These are phyloP conservation scores for Pseudocercospora pini-densiflorae DNA, from an alignment of 2,329 filamentous ascomycete species.

Conservation along the genomic window DNA sequence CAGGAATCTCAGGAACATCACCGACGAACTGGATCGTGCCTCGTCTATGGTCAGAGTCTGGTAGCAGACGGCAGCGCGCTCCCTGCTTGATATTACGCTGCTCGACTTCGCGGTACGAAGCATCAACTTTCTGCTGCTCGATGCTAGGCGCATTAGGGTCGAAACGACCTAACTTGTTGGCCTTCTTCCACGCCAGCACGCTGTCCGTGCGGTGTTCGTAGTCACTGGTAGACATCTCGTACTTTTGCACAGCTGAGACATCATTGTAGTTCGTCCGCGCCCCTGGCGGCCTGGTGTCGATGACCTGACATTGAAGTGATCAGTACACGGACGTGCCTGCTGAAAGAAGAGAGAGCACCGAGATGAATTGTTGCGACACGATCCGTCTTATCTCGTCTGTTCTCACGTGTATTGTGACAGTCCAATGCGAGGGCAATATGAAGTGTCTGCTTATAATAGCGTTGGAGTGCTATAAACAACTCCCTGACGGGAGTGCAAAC, in stretches of 20 bases:
- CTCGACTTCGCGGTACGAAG: slow-evolving; percentile 70
- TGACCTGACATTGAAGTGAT: slow-evolving; percentile 60
- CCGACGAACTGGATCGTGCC: slow-evolving; percentile 75
- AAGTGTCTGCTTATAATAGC: neutral
- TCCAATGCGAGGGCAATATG: neutral
- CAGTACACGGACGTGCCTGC: slow-evolving; percentile 13
- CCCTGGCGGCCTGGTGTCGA: slow-evolving; percentile 76
- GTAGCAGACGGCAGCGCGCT: slow-evolving; percentile 52
- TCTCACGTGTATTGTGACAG: neutral
- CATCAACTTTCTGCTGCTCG: slow-evolving; percentile 72
- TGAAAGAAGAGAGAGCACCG: neutral
- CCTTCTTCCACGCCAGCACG: slow-evolving; percentile 93
- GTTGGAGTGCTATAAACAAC: slow-evolving; percentile 12
- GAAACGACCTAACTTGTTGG: slow-evolving; percentile 94
- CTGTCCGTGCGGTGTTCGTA: slow-evolving; percentile 87
- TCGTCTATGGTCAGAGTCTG: slow-evolving; percentile 69
- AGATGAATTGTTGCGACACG: neutral
- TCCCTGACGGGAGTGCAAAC: neutral
- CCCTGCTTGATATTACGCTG: slow-evolving; percentile 58
- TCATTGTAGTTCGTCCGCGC: slow-evolving; percentile 82
- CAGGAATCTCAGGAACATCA: slow-evolving; percentile 72
- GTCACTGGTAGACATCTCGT: slow-evolving; percentile 80
- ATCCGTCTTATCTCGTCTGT: neutral
- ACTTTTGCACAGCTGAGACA: slow-evolving; percentile 82
- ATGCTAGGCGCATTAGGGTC: slow-evolving; percentile 79